A percentile compares a stretch with the other conserved stretches of the same genome.
Conservation (phyloP, 768 basidiomycete genomes). For the Pleurotus platypus region DNA sequence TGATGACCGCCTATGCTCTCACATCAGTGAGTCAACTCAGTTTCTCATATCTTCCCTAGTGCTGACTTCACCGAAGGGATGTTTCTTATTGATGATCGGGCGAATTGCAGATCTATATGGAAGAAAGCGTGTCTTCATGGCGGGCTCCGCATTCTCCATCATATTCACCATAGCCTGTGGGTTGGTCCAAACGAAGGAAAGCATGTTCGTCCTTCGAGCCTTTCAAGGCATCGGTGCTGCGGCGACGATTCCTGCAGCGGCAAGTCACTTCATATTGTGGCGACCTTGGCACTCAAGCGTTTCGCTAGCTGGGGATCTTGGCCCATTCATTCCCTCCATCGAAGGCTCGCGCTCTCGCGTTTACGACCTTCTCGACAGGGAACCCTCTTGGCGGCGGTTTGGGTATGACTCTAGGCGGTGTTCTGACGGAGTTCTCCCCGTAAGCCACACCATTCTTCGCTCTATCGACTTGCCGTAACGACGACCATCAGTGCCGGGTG, state of each 20-base stretch:
- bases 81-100: constrained; percentile 72
- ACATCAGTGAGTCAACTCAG: constrained; percentile 43
- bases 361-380: constrained; percentile 82
- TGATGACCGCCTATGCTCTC: constrained; percentile 59
- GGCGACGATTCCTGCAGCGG: constrained; percentile 70
- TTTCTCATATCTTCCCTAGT: background rate
- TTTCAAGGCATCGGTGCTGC: constrained; percentile 81
- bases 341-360: constrained; percentile 66
- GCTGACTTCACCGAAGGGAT: constrained; percentile 48
- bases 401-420: constrained; percentile 67
- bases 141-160: constrained; percentile 51
- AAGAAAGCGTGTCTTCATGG: constrained; percentile 61
- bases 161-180: constrained; percentile 62
- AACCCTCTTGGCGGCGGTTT: constrained; percentile 78
- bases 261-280: constrained; percentile 26
- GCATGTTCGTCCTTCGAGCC: constrained; percentile 69
- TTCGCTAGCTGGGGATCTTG: constrained; percentile 68
- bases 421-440: constrained; percentile 55
- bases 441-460: constrained; percentile 15
- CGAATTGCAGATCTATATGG: constrained; percentile 81
- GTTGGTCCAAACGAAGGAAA: constrained; percentile 58
- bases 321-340: constrained; percentile 74
- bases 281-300: background rate
- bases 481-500: constrained; percentile 46
- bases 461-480: background rate